Percentiles rank a stretch among this genome's conserved stretches.
These are phyloP conservation scores for Mucor velutinosus DNA, from an alignment of 371 early-diverging fungal species.

Conservation along the genomic window DNA sequence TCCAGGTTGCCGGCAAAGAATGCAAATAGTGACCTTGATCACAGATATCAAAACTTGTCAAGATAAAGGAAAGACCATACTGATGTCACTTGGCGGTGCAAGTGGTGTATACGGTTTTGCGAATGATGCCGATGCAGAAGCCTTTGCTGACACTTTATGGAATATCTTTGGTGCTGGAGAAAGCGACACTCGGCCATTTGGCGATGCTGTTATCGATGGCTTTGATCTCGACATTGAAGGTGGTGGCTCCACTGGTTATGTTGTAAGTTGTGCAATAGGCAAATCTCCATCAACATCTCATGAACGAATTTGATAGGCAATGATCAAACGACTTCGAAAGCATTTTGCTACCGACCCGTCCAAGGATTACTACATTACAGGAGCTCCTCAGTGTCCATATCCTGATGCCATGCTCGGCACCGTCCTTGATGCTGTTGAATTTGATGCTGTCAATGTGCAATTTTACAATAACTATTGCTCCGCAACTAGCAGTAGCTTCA, in stretches of 20 bases:
- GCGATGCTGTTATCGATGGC: constrained; percentile 63
- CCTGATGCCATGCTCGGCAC: constrained; percentile 60
- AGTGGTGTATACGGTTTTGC: constrained; percentile 61
- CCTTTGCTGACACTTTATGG: constrained; percentile 68
- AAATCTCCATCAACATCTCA: background rate
- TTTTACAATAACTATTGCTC: constrained; percentile 79
- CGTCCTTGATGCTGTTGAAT: constrained; percentile 44
- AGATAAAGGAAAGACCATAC: constrained; percentile 57
- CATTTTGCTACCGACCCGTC: constrained; percentile 24
- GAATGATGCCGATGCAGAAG: constrained; percentile 44
- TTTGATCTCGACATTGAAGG: constrained; percentile 77
- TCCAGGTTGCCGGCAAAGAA: no score
- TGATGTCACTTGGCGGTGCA: constrained; percentile 75
- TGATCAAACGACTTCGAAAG: constrained; percentile 49
- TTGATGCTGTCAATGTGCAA: constrained; percentile 71
- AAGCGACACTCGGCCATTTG: constrained; percentile 62
- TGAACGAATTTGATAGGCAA: background rate
- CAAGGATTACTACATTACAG: constrained; percentile 52
- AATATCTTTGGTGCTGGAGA: constrained; percentile 58
- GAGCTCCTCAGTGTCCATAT: constrained; percentile 77
- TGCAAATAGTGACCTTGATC: no score
- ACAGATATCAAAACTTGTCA: constrained; percentile 71
- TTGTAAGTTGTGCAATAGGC: constrained; percentile 17
- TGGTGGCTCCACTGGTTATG: constrained; percentile 54
- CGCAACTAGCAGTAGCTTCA: constrained; percentile 53